These are phyloP conservation scores for Neonectria sp. DNA, from an alignment of 2,329 filamentous ascomycete genomes.

Conservation along the genomic window DNA sequence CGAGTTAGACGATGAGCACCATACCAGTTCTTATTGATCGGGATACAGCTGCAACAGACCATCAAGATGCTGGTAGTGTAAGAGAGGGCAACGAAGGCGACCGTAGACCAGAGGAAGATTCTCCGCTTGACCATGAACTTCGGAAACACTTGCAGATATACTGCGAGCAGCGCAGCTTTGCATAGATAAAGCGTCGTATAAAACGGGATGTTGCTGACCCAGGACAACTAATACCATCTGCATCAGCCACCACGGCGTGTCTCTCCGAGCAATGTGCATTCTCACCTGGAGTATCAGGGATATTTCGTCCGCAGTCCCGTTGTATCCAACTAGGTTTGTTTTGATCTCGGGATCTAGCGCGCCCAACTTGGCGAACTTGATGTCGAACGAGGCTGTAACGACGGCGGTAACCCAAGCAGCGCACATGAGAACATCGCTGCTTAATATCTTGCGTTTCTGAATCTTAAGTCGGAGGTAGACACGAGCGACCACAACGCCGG, in stretches of 20 bases:
- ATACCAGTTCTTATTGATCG: too few species aligned
- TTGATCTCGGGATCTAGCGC: slow-evolving; percentile 35
- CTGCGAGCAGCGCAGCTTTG: slow-evolving; percentile 38
- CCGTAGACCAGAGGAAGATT: too few species aligned
- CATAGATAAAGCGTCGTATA: slow-evolving; percentile 43
- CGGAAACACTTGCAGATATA: slow-evolving; percentile 26
- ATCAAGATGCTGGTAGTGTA: too few species aligned
- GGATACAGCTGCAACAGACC: too few species aligned
- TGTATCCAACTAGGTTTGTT: slow-evolving; percentile 22
- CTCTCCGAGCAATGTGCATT: background rate
- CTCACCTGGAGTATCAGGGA: slow-evolving; percentile 31
- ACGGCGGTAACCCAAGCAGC: slow-evolving; percentile 34
- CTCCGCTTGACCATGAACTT: too few species aligned
- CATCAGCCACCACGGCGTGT: background rate
- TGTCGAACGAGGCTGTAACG: slow-evolving; percentile 23
- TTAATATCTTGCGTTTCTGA: slow-evolving; percentile 29
- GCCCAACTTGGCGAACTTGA: slow-evolving; percentile 14
- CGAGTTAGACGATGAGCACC: too few species aligned
- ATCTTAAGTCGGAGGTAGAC: slow-evolving; percentile 36
- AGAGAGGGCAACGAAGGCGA: too few species aligned
- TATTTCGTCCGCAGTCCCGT: background rate
- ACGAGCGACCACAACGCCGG: slow-evolving; percentile 32
- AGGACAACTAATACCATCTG: slow-evolving; percentile 28
- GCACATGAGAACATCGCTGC: slow-evolving; percentile 38
- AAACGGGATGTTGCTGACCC: slow-evolving; percentile 32